These are phyloP conservation scores for Fomitopsis palustris DNA, from an alignment of 1,284 basidiomycete genomes.

Conservation along the genomic window DNA sequence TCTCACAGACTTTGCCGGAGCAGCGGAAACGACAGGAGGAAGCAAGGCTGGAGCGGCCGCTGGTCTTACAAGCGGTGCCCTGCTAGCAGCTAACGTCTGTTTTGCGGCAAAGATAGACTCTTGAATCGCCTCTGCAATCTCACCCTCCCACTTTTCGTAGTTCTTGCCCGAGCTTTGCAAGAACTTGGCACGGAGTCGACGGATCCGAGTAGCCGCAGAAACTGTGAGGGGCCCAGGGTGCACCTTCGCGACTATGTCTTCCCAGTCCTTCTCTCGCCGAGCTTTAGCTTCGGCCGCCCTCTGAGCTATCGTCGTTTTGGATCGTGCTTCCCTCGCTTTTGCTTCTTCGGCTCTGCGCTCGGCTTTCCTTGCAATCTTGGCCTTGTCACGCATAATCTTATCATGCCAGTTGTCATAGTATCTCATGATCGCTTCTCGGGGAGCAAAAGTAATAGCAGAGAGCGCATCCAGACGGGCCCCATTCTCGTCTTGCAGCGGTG, in stretches of 20 bases:
- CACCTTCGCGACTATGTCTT: constrained; percentile 46
- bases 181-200: constrained; percentile 51
- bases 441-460: constrained; percentile 53
- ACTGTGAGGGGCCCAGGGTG: constrained; percentile 50
- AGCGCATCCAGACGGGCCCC: constrained; percentile 41
- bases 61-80: constrained; percentile 20
- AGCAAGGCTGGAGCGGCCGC: constrained; percentile 19
- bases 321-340: constrained; percentile 33
- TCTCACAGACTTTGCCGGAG: constrained; percentile 51
- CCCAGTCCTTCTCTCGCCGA: constrained; percentile 64
- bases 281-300: constrained; percentile 49
- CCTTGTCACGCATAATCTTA: constrained; percentile 39
- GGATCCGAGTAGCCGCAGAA: constrained; percentile 46
- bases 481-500: constrained; percentile 49
- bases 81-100: constrained; percentile 32
- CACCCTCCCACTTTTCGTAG: constrained; percentile 55
- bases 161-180: constrained; percentile 51
- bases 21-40: constrained; percentile 36
- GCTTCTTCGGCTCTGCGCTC: constrained; percentile 27
- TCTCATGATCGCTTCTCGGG: constrained; percentile 41
- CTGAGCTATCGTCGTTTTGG: constrained; percentile 47
- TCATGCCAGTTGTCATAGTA: constrained; percentile 41
- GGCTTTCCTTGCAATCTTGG: constrained; percentile 33
- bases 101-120: constrained; percentile 49
- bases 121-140: constrained; percentile 51